These are phyloP conservation scores for Centaurea solstitialis DNA, from an alignment of 129 eudicot genomes.

Conservation along the genomic window DNA sequence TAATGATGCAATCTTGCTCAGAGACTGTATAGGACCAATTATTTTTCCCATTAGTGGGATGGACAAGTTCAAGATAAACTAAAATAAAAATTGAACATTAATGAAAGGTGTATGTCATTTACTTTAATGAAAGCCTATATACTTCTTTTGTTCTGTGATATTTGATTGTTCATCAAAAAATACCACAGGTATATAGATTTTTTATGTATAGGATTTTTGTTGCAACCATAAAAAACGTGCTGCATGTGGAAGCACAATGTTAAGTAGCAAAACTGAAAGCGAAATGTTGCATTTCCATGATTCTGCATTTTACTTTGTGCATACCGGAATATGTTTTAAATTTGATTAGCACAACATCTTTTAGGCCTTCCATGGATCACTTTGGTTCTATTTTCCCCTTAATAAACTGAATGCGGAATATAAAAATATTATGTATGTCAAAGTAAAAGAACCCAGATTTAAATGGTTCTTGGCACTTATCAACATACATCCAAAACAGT, in stretches of 20 bases:
- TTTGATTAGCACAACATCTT: not conserved
- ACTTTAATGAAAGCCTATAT: not conserved
- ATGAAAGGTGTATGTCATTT: not conserved
- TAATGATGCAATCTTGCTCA: not conserved
- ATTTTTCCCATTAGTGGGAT: not conserved
- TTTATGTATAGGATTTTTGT: not conserved
- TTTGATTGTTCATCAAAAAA: not conserved
- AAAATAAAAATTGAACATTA: not conserved
- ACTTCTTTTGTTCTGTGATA: not conserved
- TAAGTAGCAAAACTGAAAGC: not conserved
- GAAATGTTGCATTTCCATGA: not conserved
- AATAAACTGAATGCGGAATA: not conserved
- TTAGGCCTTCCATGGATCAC: not conserved
- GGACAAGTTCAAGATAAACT: not conserved
- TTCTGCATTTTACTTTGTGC: not conserved
- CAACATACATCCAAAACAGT: not conserved
- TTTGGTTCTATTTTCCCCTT: slow-evolving; percentile 1
- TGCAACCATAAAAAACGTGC: not conserved
- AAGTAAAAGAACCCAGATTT: not conserved
- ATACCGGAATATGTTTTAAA: not conserved
- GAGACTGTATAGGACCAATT: not conserved
- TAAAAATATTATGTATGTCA: not conserved
- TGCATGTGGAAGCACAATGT: not conserved
- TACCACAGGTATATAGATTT: not conserved
- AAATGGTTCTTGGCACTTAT: not conserved